Evolutionary conservation across 768 basidiomycete genomes (phyloP), one percentile per base, ranked within the genome.

Genomic region (Xerocomellus dryophilus): DNA sequence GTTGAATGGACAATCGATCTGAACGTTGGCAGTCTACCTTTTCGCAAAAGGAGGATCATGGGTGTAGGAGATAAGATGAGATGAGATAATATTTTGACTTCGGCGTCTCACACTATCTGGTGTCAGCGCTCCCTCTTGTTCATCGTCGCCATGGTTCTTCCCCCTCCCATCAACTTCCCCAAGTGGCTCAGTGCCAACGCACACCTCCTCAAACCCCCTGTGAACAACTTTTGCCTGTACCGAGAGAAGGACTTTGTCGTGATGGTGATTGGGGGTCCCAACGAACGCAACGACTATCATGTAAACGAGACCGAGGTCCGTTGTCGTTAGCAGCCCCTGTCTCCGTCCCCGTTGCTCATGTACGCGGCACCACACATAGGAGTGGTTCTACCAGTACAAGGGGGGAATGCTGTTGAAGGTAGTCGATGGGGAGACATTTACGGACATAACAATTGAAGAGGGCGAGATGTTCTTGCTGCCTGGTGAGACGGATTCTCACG

Each of bases 361-460:
- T 15, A 32, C 15, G 2, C 25, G 38, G 5, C 23, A 3, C 23
- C 6, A n/a, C 41, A 38, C 40, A 11, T 15, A 93, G 88, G 96
- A 98, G 72, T 98, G 94, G 95, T 98, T 98, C 72, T 98, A 94
- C 72, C 96, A 99, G 67, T 79, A 95, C 76, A 93, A 94, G 69
- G 96, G 96, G 3, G 83, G 80, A 2, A 98, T 98, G 94, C 75
- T 92, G 2, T 77, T 99, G 20, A 85, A 90, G 55, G 86, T 91
- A 1, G 86, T 97, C 15, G 90, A 93, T 45, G 90, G 83, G 7
- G 84, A 81, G 10, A 74, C 76, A 57, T 95, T 95, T 72, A 78
- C 79, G 65, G 96, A 98, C 68, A 89, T 98, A 44, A 74, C 74
- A 25, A 97, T 98, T 61, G 88, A 85, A 58, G 94, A 99, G 71